Conservation (phyloP, 1,139 yeast species). For the Yamadazyma siamensis region DNA sequence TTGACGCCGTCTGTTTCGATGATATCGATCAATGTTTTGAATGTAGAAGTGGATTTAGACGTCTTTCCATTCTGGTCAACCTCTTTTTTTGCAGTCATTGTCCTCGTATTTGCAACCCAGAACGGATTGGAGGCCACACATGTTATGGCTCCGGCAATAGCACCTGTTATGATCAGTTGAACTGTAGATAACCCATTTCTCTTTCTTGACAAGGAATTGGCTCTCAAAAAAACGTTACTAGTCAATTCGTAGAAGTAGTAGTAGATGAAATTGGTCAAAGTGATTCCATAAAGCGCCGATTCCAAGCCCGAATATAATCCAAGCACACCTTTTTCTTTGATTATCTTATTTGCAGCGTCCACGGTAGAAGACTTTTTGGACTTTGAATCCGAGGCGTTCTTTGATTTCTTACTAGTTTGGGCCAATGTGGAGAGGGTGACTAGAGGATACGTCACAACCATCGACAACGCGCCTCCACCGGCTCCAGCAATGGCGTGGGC, state of each 20-base stretch:
- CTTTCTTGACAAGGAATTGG: constrained; percentile 23
- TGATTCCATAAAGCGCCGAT: constrained; percentile 82
- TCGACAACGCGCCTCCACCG: constrained; percentile 85
- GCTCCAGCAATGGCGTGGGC: constrained; percentile 94
- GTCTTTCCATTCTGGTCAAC: constrained; percentile 18
- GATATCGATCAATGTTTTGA: constrained; percentile 58
- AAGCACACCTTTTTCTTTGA: constrained; percentile 59
- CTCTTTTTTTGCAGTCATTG: constrained; percentile 58
- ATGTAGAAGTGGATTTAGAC: constrained; percentile 31
- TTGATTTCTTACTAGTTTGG: constrained; percentile 53
- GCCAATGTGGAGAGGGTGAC: constrained; percentile 83
- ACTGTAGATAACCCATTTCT: constrained; percentile 52
- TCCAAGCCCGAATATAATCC: constrained; percentile 86
- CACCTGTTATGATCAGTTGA: constrained; percentile 78
- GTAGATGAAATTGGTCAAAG: constrained; percentile 82
- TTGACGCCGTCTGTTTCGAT: constrained; percentile 66
- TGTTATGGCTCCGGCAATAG: constrained; percentile 85
- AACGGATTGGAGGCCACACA: constrained; percentile 87
- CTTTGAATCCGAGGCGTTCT: constrained; percentile 15
- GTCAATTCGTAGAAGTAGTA: constrained; percentile 85
- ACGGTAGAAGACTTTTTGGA: constrained; percentile 22
- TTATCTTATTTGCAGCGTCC: constrained; percentile 43
- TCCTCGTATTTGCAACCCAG: constrained; percentile 90
- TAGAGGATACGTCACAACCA: constrained; percentile 82
- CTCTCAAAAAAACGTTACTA: constrained; percentile 50